These are phyloP conservation scores for Panicum hallii DNA, from an alignment of 202 grass and related monocot genomes.

Conservation along the genomic window DNA sequence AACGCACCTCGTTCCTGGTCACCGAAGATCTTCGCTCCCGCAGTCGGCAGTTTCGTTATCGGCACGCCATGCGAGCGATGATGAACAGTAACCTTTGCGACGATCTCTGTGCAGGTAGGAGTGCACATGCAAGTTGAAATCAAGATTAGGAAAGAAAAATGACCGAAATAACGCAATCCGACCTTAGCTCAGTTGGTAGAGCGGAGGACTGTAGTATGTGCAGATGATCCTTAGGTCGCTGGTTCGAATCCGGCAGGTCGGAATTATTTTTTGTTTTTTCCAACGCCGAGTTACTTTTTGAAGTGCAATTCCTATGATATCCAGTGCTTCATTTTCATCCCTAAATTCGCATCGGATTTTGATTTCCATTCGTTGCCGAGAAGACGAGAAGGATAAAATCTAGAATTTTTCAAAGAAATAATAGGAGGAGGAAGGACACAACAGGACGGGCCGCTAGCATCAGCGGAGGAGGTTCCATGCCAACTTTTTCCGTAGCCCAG, in stretches of 20 bases:
- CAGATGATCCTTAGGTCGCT: slow-evolving; percentile 98
- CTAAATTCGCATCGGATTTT: not conserved
- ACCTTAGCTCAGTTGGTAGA: slow-evolving; percentile 99
- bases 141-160: too few species aligned
- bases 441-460: too few species aligned
- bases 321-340: not conserved
- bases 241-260: slow-evolving; percentile 99
- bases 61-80: not conserved
- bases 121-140: too few species aligned
- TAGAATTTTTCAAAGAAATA: too few species aligned
- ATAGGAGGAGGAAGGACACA: too few species aligned
- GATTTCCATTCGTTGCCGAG: not conserved
- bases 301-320: too few species aligned
- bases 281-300: too few species aligned
- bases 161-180: not conserved
- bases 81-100: not conserved
- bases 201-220: slow-evolving; percentile 91
- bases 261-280: slow-evolving; percentile 7
- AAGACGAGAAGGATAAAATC: not conserved
- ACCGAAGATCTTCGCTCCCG: too few species aligned
- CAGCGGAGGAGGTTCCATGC: too few species aligned
- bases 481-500: too few species aligned
- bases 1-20: not conserved
- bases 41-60: too few species aligned
- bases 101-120: not conserved